Evolutionary conservation across 805 yeast species (phyloP), one percentile per base, ranked within the genome.

Genomic region (Yamadazyma scolyti): DNA sequence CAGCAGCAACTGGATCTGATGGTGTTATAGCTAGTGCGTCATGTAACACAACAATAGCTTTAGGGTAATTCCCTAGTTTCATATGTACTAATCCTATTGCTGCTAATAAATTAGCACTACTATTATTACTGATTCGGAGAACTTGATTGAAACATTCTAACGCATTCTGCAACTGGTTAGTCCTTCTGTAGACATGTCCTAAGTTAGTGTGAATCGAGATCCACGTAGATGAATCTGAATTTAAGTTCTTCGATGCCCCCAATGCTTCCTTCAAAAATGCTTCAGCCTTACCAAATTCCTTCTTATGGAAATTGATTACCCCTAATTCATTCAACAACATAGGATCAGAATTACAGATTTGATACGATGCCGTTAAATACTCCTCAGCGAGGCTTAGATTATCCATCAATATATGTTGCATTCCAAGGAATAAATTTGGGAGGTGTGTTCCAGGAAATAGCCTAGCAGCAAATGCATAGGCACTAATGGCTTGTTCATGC

Each of bases 401-500:
- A 52, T 80, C 82, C 79, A 90, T 82, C 37, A 86, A 88, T 45
- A 88, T 61, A 54, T 93, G 90, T 61, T 93, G 97, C 96, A 93
- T 93, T 1, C 98, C 99, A 23, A 93, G 65, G 47, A 85, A 90
- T 37, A 93, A 61, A 48, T 83, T 78, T 2, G 98, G 97, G 27
- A 89, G 60, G 54, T 93, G 97, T 3, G 89, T 80, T 1, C 95
- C 95, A 0, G 89, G 88, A 48, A 93, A 93, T 25, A 89, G 69
- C 39, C 96, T 66, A 1, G 96, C 87, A 0, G 97, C 97, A 9
- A 95, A 89, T 2, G 97, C 89, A 57, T 89, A 93, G 0, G 97
- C 97, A 34, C 96, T 82, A 14, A 93, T 82, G 1, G 97, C 97
- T 57, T 93, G 97, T 54, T 93, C 99, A 54, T 93, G 97, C 57